Evolutionary conservation across 1,284 basidiomycete species (phyloP), one percentile per base, ranked within the genome.

Genomic region (Naganishia liquefaciens): DNA sequence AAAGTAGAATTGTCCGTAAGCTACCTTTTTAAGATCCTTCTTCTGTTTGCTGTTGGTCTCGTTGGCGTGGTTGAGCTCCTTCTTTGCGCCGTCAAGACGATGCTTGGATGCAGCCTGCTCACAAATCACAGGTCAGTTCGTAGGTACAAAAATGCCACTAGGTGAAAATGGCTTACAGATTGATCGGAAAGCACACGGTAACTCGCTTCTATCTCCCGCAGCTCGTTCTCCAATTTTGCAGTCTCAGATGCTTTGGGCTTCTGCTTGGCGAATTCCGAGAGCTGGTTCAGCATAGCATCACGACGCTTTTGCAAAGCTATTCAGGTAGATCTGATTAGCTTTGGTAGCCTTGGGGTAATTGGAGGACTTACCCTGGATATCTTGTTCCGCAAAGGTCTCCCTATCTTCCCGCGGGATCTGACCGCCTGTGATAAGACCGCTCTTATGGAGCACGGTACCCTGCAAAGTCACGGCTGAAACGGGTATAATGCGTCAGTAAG

Each of bases 381-480:
- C 93, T 69, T 88, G 89, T 75, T 98, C 94, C 66, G 94, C 91
- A 88, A 93, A 98, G 73, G 91, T 91, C 78, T 90, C 88, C 54
- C 84, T 83, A 42, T 79, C 84, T 43, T 82, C 83, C 69, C 87
- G 86, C 0, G 87, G 85, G 68, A 90, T 91, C 39, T 87, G 83
- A 49, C 96, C 96, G 80, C 96, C 96, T 40, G 96, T 99, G 75
- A 99, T 99, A 52, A 96, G 81, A 71, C 96, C 96, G 70, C 90
- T 93, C 82, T 95, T 96, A 79, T 99, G 96, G 61, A 99, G 97
- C 64, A 99, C 83, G 0, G 94, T 98, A 0, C 96, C 96, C 54
- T 99, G 94, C 46, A 99, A 82, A 0, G 96, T 95, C 11, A 99
- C 95, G 66, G 94, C 94, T 96, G 69, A 7, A 27, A 44, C 4